Evolutionary conservation across 2,329 filamentous ascomycete species (phyloP).

Genomic region (Cercospora zeina): DNA sequence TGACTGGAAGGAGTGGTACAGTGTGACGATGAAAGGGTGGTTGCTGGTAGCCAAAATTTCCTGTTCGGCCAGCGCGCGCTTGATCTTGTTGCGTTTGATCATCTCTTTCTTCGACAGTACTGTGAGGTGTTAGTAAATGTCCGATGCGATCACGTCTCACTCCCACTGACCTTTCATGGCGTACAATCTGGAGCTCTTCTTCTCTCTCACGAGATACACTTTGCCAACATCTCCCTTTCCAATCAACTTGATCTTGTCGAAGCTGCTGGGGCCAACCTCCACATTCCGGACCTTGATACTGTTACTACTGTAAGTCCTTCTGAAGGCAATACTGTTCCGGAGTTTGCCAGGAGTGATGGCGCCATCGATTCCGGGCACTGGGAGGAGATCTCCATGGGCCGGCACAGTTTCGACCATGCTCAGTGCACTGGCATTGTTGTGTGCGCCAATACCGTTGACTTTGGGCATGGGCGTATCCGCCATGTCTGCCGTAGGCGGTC

Average conservation of each 20-base stretch:
- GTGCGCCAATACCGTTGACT: constrained; percentile 50
- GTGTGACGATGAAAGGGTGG: constrained; percentile 96
- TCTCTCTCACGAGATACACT: constrained; percentile 94
- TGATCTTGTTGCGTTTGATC: constrained; percentile 99
- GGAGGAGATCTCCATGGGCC: constrained; percentile 41
- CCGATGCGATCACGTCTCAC: background rate
- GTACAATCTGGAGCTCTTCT: constrained; percentile 93
- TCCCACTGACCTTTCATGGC: constrained; percentile 86
- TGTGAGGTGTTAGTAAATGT: constrained; percentile 44
- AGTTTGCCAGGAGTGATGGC: constrained; percentile 67
- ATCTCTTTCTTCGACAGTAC: constrained; percentile 99
- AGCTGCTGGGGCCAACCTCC: constrained; percentile 90
- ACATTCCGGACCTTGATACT: constrained; percentile 98
- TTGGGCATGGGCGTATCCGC: constrained; percentile 56
- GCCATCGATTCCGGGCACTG: constrained; percentile 53
- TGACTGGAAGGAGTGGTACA: constrained; percentile 98
- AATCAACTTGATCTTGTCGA: constrained; percentile 99
- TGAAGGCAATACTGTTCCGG: constrained; percentile 70
- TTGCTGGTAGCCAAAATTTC: constrained; percentile 98
- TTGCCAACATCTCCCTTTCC: constrained; percentile 98
- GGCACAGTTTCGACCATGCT: constrained; percentile 54
- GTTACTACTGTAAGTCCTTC: constrained; percentile 96
- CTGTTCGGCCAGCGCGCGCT: constrained; percentile 93
- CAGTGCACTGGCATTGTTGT: constrained; percentile 46
- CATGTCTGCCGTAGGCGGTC: constrained; percentile 74